Conservation (phyloP, 495 filamentous ascomycete genomes). For the Podospora tetraspora region DNA sequence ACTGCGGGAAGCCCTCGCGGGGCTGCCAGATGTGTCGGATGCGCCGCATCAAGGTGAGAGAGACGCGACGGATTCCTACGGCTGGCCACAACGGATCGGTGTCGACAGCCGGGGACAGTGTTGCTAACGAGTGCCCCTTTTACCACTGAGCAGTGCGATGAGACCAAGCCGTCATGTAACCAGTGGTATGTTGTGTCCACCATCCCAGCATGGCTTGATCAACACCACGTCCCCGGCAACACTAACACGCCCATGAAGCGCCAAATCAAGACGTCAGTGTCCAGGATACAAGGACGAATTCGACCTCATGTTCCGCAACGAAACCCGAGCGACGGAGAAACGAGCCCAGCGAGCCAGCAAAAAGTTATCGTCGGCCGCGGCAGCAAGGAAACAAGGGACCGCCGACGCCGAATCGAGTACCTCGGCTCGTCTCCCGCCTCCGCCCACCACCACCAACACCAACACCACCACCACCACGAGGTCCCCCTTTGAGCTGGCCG, state of each 20-base stretch:
- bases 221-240: background rate
- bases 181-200: slow-evolving; percentile 45
- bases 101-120: background rate
- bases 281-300: slow-evolving; percentile 66
- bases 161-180: slow-evolving; percentile 60
- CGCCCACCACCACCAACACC: slow-evolving; percentile 6
- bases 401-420: background rate
- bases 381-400: slow-evolving; percentile 12
- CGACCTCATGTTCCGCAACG: slow-evolving; percentile 62
- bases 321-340: slow-evolving; percentile 55
- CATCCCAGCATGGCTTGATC: background rate
- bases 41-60: slow-evolving; percentile 62
- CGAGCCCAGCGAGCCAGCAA: slow-evolving; percentile 40
- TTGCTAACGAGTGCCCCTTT: slow-evolving; percentile 2
- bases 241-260: slow-evolving; percentile 10
- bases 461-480: slow-evolving; percentile 5
- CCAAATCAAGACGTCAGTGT: slow-evolving; percentile 59
- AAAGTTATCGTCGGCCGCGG: slow-evolving; percentile 19
- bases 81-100: background rate
- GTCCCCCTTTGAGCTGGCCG: slow-evolving; percentile 16
- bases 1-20: slow-evolving; percentile 67
- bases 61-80: slow-evolving; percentile 14
- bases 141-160: slow-evolving; percentile 52
- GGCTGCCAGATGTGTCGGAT: slow-evolving; percentile 69
- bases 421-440: slow-evolving; percentile 1